Evolutionary conservation across 129 eudicot species (phyloP).

Genomic region (Mikania micrantha): DNA sequence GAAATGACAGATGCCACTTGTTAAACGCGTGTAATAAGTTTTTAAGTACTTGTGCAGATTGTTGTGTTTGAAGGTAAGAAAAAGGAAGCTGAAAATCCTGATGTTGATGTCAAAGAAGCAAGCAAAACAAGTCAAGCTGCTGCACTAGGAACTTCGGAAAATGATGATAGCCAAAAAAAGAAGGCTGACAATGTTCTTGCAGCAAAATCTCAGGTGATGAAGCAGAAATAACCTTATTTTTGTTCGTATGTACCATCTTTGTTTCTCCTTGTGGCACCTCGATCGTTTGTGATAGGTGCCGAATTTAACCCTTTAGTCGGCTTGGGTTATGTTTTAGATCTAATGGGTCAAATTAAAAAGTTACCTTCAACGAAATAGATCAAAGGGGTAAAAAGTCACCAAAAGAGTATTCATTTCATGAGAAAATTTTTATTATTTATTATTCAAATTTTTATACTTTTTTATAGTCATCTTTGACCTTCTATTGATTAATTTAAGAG

Average conservation of each 20-base stretch:
- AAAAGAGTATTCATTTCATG: background rate
- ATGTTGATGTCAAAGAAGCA: constrained; percentile 16
- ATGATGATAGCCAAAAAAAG: constrained; percentile 20
- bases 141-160: constrained; percentile 13
- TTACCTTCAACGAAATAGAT: background rate
- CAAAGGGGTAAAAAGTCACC: background rate
- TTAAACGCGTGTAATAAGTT: background rate
- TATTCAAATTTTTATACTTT: background rate
- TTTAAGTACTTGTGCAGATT: constrained; percentile 34
- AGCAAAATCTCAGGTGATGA: constrained; percentile 37
- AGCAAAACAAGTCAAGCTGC: constrained; percentile 19
- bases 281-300: background rate
- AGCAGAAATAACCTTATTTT: background rate
- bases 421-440: no score
- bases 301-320: background rate
- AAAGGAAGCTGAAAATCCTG: constrained; percentile 29
- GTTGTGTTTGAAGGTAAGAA: constrained; percentile 44
- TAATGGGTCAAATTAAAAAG: background rate
- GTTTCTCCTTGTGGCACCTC: background rate
- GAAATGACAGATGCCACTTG: background rate
- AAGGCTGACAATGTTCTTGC: constrained; percentile 3
- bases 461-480: background rate
- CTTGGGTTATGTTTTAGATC: background rate
- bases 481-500: background rate
- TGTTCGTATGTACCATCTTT: background rate